Evolutionary conservation across 441 rosid species (phyloP).

Genomic region (Isatis lusitanica): DNA sequence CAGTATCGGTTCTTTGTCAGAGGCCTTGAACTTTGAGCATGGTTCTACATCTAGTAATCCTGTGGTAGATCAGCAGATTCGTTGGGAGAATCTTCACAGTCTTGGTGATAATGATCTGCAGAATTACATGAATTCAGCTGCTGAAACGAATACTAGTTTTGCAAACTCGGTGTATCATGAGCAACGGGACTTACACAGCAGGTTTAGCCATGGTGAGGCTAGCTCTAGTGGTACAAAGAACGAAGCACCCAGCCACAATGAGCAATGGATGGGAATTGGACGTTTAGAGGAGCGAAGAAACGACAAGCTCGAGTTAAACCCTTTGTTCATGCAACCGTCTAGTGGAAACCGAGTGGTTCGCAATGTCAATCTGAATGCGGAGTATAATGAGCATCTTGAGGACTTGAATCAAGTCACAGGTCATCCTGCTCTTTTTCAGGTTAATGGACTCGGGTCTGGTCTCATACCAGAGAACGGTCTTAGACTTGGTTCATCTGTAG

Average conservation of each 20-base stretch:
- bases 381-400: constrained; percentile 47
- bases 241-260: constrained; percentile 18
- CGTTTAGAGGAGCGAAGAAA: constrained; percentile 25
- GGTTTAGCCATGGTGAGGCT: constrained; percentile 36
- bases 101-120: constrained; percentile 48
- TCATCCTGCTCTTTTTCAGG: constrained; percentile 41
- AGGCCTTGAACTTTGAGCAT: constrained; percentile 69
- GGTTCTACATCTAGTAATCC: constrained; percentile 69
- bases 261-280: constrained; percentile 17
- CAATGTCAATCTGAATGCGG: constrained; percentile 65
- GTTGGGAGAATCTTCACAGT: constrained; percentile 63
- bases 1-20: constrained; percentile 64
- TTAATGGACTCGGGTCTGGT: constrained; percentile 43
- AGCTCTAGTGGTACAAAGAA: constrained; percentile 35
- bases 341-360: not conserved
- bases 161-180: constrained; percentile 54
- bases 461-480: constrained; percentile 44
- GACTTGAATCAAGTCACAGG: constrained; percentile 45
- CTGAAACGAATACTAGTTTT: constrained; percentile 39
- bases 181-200: constrained; percentile 48
- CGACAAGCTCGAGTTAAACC: constrained; percentile 22
- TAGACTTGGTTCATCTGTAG: constrained; percentile 54
- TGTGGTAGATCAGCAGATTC: constrained; percentile 57
- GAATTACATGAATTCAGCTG: constrained; percentile 48
- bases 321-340: constrained; percentile 25